Conservation (phyloP, 1,284 basidiomycete genomes). For the Amylostereum areolatum region DNA sequence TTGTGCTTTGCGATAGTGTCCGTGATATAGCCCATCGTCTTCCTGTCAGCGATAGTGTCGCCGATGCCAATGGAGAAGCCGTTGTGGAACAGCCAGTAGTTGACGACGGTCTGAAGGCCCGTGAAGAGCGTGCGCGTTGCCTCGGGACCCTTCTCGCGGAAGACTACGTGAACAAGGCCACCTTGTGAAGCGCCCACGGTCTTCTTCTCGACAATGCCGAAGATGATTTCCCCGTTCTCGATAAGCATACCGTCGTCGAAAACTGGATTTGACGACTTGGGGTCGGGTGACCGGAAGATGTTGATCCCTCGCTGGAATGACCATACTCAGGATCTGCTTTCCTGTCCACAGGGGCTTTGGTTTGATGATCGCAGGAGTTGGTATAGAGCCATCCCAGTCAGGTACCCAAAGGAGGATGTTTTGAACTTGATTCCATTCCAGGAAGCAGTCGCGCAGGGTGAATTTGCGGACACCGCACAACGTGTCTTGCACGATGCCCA, state of each 20-base stretch:
- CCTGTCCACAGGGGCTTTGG: slow-evolving; percentile 98
- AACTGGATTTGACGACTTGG: slow-evolving; percentile 75
- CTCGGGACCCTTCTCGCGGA: slow-evolving; percentile 96
- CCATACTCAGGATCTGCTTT: slow-evolving; percentile 93
- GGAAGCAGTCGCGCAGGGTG: slow-evolving; percentile 89
- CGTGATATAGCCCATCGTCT: slow-evolving; percentile 85
- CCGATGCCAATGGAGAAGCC: slow-evolving; percentile 99
- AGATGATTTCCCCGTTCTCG: slow-evolving; percentile 96
- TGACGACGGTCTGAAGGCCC: slow-evolving; percentile 92
- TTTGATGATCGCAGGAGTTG: slow-evolving; percentile 91
- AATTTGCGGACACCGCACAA: slow-evolving; percentile 98
- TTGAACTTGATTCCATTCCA: slow-evolving; percentile 93
- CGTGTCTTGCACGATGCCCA: slow-evolving; percentile 99
- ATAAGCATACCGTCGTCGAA: slow-evolving; percentile 94
- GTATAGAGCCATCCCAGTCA: slow-evolving; percentile 93
- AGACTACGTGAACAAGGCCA: slow-evolving; percentile 95
- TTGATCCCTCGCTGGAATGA: slow-evolving; percentile 97
- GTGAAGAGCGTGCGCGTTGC: slow-evolving; percentile 91
- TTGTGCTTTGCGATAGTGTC: slow-evolving; percentile 82
- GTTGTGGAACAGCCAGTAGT: slow-evolving; percentile 98
- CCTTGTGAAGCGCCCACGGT: slow-evolving; percentile 94
- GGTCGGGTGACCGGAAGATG: slow-evolving; percentile 77
- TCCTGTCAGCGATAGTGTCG: slow-evolving; percentile 92
- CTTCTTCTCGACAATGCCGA: slow-evolving; percentile 96
- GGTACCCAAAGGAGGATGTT: slow-evolving; percentile 98